Percentiles rank a stretch among this genome's conserved stretches.
These are phyloP conservation scores for Fusarium piperis DNA, from an alignment of 2,329 filamentous ascomycete species.

Conservation along the genomic window DNA sequence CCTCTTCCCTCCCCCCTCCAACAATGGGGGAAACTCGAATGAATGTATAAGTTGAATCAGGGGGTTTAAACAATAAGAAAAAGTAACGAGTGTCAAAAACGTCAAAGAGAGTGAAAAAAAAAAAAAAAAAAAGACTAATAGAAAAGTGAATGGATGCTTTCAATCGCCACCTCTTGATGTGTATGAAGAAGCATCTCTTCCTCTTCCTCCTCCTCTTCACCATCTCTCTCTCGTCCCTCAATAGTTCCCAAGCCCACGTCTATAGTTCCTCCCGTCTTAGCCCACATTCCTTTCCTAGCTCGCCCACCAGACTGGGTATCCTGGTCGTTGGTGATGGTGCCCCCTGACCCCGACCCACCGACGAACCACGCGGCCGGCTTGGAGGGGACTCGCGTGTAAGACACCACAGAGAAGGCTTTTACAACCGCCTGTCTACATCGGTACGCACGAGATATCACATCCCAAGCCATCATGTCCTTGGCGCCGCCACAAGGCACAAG, in stretches of 20 bases:
- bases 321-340: neutral
- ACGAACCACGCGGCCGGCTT: neutral
- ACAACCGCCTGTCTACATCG: neutral
- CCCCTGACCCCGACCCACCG: neutral
- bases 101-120: too few relatives aligned
- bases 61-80: neutral
- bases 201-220: neutral
- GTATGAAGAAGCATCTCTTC: neutral
- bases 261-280: slow-evolving; percentile 1
- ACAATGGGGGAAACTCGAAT: neutral
- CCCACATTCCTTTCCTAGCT: neutral
- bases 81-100: neutral
- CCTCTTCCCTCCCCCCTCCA: neutral
- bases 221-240: neutral
- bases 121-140: neutral
- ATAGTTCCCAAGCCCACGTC: slow-evolving; percentile 2
- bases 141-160: neutral
- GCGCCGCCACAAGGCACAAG: neutral
- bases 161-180: neutral
- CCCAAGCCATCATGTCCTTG: neutral
- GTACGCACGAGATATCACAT: neutral
- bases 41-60: neutral
- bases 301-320: neutral
- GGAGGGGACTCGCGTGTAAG: neutral
- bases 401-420: neutral